Evolutionary conservation across 2,329 filamentous ascomycete genomes (phyloP).

Genomic region (Aureobasidium uvarum): DNA sequence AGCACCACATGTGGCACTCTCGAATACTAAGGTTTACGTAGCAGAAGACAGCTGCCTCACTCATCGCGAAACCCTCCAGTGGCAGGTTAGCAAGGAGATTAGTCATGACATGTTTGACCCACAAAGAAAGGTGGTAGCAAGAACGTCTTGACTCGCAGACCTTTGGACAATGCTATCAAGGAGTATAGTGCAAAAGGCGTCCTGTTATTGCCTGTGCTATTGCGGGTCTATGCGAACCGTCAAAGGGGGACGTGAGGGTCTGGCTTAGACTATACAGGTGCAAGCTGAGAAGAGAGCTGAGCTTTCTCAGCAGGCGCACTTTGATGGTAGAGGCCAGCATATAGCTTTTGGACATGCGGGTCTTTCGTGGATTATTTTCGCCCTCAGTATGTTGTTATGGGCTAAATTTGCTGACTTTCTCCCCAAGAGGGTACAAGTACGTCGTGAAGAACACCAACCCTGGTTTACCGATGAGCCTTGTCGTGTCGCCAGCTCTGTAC

Average conservation of each 20-base stretch:
- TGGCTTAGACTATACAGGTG: conserved; percentile 35
- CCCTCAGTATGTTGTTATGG: not conserved
- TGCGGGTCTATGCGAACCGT: conserved; percentile 29
- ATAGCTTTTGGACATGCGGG: conserved; percentile 36
- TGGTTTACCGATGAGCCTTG: not conserved
- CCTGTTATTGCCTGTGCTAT: conserved; percentile 41
- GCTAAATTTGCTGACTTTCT: not conserved
- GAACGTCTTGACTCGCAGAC: conserved; percentile 50
- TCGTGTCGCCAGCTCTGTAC: not conserved
- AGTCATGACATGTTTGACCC: conserved; percentile 45
- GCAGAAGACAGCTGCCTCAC: conserved; percentile 33
- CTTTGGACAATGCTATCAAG: conserved; percentile 43
- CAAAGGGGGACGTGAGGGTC: conserved; percentile 6
- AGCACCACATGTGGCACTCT: not conserved
- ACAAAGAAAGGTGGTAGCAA: conserved; percentile 47
- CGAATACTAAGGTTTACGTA: conserved; percentile 33
- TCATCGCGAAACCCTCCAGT: conserved; percentile 30
- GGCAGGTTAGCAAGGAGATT: conserved; percentile 41
- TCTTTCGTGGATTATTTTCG: not conserved
- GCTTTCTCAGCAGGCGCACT: conserved; percentile 36
- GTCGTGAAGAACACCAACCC: not conserved
- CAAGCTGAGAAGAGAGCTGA: conserved; percentile 36
- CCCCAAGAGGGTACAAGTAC: not conserved
- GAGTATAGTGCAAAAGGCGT: conserved; percentile 53
- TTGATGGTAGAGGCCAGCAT: conserved; percentile 34